phyloP scores from a whole-genome alignment of 805 yeast genomes.

The Torulaspora franciscae region DNA sequence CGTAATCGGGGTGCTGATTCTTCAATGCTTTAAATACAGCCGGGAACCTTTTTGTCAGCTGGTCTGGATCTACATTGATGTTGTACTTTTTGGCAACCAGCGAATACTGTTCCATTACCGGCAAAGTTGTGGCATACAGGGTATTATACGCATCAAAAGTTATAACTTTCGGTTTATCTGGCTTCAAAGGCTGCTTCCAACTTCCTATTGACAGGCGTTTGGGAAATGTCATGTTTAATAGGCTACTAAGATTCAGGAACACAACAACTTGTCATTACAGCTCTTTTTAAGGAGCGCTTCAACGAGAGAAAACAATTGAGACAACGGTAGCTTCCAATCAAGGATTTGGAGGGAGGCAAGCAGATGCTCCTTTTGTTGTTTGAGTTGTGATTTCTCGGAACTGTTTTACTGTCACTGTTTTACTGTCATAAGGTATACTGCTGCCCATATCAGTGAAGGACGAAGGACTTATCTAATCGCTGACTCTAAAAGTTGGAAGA shows the following conservation, averaged over 20 bases:
- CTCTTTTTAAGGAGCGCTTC: neutral
- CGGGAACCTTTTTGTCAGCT: constrained; percentile 30
- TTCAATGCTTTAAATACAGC: constrained; percentile 37
- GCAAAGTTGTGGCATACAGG: constrained; percentile 50
- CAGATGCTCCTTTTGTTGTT: too few relatives aligned
- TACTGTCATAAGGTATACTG: too few relatives aligned
- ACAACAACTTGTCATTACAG: neutral
- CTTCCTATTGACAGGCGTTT: constrained; percentile 11
- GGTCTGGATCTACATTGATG: constrained; percentile 29
- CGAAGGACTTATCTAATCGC: too few relatives aligned
- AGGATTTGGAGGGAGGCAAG: too few relatives aligned
- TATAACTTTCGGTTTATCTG: constrained; percentile 41
- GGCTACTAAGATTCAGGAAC: neutral
- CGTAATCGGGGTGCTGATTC: constrained; percentile 54
- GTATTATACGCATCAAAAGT: constrained; percentile 71
- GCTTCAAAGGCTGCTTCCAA: constrained; percentile 13
- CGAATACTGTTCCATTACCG: constrained; percentile 52
- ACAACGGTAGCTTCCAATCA: neutral
- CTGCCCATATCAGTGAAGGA: too few relatives aligned
- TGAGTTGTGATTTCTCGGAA: too few relatives aligned
- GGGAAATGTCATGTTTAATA: constrained; percentile 16
- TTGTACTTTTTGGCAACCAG: constrained; percentile 46
- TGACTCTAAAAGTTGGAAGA: too few relatives aligned
- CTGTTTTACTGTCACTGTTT: too few relatives aligned
- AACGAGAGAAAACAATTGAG: neutral